Base-by-base conservation (phyloP, 2,329 filamentous ascomycete species). In the Blastomyces percursus region DNA sequence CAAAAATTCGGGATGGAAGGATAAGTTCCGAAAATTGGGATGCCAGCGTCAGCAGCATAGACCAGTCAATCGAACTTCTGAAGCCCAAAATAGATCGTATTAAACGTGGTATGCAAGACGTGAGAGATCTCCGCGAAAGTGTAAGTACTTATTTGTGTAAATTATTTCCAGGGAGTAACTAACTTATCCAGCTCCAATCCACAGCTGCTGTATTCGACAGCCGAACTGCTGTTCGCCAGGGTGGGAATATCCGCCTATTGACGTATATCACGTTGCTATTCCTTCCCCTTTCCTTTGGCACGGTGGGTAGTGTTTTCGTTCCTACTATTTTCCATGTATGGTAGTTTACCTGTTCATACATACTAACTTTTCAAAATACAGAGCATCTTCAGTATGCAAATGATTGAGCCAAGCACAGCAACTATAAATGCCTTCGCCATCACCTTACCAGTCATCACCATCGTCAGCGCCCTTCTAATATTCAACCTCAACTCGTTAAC, bases 231-330 rank as follows among this genome's bases (percentile, higher is more conserved):
- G 66, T 68, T n/a, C 61, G 65, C 9, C 66, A 68, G 57, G 66
- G 66, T 11, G 66, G 67, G 19, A 68, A 67, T 35, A 68, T 68
- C 52, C 66, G 66, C 40, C 60, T 67, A 8, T 56, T 68, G 16
- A 68, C 66, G 7, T 67, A 68, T 27, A 63, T 68, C 38, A 67
- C 64, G 16, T 59, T 68, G 57, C 60, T 67, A 4, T 68, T 67
- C 55, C 62, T 68, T 30, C 66, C 66, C 12, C 63, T 68, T 40
- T 65, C 66, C 12, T 68, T 68, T 50, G 60, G 62, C 46, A 67
- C 66, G 42, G 61, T 63, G 51, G 11, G 59, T 24, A 32, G 12
- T 14, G 19, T 48, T 16, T 38, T 14, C n/a, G 42, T 12, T 12
- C 16, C 1, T 11, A 32, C 9, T 54, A 14, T 50, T n/a, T 24